Percentiles rank a stretch among this genome's conserved stretches.
Conservation (phyloP, 306 rosid genomes). For the Chamaecrista fasciculata region DNA sequence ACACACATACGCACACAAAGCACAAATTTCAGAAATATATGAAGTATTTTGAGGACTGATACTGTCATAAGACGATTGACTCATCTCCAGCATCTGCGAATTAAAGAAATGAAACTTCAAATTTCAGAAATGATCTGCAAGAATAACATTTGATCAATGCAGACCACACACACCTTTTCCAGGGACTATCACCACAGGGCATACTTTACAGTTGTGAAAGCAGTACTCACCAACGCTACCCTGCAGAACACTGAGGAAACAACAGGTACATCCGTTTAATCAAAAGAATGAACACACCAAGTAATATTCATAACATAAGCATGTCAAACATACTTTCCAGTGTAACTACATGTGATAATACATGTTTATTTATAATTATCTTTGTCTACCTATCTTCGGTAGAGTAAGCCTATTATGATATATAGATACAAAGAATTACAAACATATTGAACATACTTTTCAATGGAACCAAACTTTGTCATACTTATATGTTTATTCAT, state of each 20-base stretch:
- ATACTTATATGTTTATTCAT: not conserved
- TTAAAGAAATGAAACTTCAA: constrained; percentile 16
- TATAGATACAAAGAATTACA: no score
- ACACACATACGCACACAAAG: not conserved
- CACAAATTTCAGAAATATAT: not conserved
- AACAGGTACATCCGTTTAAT: not conserved
- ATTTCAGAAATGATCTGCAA: not conserved
- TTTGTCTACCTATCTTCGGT: not conserved
- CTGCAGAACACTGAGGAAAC: constrained; percentile 61
- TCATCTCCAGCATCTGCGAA: constrained; percentile 66
- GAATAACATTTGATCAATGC: not conserved
- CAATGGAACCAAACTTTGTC: no score
- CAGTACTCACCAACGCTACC: constrained; percentile 89
- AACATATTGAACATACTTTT: not conserved
- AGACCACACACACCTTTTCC: constrained; percentile 48
- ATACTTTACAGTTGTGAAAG: constrained; percentile 75
- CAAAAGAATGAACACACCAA: no score
- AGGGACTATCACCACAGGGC: constrained; percentile 84
- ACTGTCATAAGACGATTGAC: constrained; percentile 41
- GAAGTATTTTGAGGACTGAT: not conserved
- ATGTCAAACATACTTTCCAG: not conserved
- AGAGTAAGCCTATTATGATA: not conserved
- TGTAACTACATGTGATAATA: not conserved
- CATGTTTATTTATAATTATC: not conserved
- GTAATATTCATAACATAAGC: no score